Evolutionary conservation across 371 early-diverging fungal genomes (phyloP).

Genomic region (Aphelidium insulamus): DNA sequence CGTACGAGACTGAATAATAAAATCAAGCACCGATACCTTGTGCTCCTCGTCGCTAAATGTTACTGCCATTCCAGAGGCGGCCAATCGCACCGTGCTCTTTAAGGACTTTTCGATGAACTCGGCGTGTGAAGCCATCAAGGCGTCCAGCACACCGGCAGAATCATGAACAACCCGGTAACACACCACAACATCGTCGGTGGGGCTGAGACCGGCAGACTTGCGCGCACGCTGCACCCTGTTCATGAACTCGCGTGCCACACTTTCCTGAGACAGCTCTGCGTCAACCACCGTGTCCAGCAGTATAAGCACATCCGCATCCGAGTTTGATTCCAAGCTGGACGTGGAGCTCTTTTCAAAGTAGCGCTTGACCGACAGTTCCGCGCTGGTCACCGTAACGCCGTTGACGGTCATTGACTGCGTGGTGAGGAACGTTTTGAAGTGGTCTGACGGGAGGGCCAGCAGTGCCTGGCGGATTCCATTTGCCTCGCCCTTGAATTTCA

Average conservation of each 20-base stretch:
- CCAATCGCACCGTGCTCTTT: conserved; percentile 27
- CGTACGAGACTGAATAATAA: neutral
- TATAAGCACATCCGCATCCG: conserved; percentile 66
- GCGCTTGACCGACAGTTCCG: conserved; percentile 60
- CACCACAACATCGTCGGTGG: conserved; percentile 67
- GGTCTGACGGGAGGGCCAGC: conserved; percentile 42
- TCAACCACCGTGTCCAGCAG: conserved; percentile 69
- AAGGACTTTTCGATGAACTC: conserved; percentile 45
- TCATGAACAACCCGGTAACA: conserved; percentile 53
- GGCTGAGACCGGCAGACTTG: conserved; percentile 75
- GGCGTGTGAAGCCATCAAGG: conserved; percentile 40
- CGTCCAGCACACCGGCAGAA: conserved; percentile 31
- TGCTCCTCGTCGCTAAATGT: conserved; percentile 3
- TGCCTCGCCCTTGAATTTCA: conserved; percentile 69
- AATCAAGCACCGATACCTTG: conserved; percentile 3
- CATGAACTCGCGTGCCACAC: conserved; percentile 88
- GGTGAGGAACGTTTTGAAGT: conserved; percentile 56
- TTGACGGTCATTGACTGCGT: conserved; percentile 42
- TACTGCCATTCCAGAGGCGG: too few relatives aligned
- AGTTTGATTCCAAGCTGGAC: conserved; percentile 40
- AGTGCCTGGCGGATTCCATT: conserved; percentile 74
- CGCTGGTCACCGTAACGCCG: conserved; percentile 54
- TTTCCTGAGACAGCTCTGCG: conserved; percentile 69
- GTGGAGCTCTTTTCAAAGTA: conserved; percentile 34
- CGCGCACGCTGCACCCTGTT: conserved; percentile 95